Base-by-base conservation (phyloP, 2,329 filamentous ascomycete species). In the Pezicula rhizophila region DNA sequence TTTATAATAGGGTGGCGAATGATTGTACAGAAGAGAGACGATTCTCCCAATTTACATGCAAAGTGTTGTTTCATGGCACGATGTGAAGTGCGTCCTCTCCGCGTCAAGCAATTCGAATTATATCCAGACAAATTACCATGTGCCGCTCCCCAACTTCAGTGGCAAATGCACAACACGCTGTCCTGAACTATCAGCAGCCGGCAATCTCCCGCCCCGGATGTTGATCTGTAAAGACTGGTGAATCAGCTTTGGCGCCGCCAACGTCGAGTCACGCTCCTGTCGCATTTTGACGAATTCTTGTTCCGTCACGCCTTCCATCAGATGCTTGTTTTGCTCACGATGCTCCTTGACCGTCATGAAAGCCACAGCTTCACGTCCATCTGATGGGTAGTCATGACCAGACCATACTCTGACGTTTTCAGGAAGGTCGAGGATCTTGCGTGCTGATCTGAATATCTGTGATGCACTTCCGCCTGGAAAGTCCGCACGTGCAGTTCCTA, bases 191-290 rank as follows among this genome's bases (percentile, higher is more conserved):
- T n/a, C n/a, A n/a, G n/a, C n/a, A n/a, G n/a, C n/a, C n/a, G n/a
- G n/a, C n/a, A n/a, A n/a, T n/a, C n/a, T n/a, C n/a, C n/a, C n/a
- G n/a, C n/a, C n/a, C n/a, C 76, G 64, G 18, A 79, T 73, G 48
- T 79, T 79, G 7, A 78, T 55, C 57, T 79, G 76, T 40, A 79
- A 54, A 0, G 74, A 71, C 48, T 72, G 72, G 52, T 78, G 74
- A 3, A 79, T 56, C 48, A 79, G 56, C 26, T 67, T 65, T 1
- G 76, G 76, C 26, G 67, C 70, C 1, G 61, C 64, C 34, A 79
- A 54, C 1, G 47, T 57, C 1, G 56, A 56, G 52, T 79, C 76
- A 0, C 76, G 66, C 42, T 70, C 68, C 8, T 54, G 59, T 1
- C 76, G 64, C 60, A 70, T 53, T 3, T 61, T 46, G 1, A 77